Conservation (phyloP, 1,284 basidiomycete species). For the Sporisorium iseilematis-ciliati region DNA sequence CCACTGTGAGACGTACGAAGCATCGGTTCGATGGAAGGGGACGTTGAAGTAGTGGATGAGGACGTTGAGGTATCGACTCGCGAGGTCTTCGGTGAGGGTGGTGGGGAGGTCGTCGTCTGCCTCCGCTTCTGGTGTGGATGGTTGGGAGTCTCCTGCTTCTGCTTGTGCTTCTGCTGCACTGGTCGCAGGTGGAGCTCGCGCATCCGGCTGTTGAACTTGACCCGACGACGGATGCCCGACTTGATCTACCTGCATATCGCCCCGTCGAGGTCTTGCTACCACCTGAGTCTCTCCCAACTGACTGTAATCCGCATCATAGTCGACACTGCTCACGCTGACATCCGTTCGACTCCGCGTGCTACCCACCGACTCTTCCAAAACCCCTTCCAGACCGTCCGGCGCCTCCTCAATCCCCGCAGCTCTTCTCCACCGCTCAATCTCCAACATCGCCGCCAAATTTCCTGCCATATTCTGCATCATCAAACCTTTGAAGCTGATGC, state of each 20-base stretch:
- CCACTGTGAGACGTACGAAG: conserved; percentile 39
- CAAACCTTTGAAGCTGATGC: conserved; percentile 39
- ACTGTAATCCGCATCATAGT: conserved; percentile 50
- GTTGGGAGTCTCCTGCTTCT: background rate
- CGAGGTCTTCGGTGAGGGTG: conserved; percentile 33
- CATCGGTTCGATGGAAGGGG: conserved; percentile 21
- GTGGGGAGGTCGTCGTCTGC: conserved; percentile 15
- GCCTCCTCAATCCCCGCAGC: conserved; percentile 29
- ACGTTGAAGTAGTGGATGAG: conserved; percentile 48
- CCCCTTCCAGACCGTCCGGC: conserved; percentile 9
- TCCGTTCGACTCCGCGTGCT: conserved; percentile 13
- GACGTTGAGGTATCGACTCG: conserved; percentile 46
- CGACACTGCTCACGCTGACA: conserved; percentile 19
- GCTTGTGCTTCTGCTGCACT: conserved; percentile 1
- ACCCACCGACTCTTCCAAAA: conserved; percentile 14
- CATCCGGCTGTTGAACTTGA: background rate
- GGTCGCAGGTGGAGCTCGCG: background rate
- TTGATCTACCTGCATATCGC: conserved; percentile 15
- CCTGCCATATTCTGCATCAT: conserved; percentile 56
- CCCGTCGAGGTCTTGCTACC: background rate
- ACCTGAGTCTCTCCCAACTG: conserved; percentile 37
- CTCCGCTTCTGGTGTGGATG: conserved; percentile 5
- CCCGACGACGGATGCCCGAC: background rate
- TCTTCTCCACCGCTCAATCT: conserved; percentile 47
- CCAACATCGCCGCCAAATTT: conserved; percentile 43